phyloP scores from a whole-genome alignment of 2,329 filamentous ascomycete genomes.

The Aaosphaeria pasadenensis region DNA sequence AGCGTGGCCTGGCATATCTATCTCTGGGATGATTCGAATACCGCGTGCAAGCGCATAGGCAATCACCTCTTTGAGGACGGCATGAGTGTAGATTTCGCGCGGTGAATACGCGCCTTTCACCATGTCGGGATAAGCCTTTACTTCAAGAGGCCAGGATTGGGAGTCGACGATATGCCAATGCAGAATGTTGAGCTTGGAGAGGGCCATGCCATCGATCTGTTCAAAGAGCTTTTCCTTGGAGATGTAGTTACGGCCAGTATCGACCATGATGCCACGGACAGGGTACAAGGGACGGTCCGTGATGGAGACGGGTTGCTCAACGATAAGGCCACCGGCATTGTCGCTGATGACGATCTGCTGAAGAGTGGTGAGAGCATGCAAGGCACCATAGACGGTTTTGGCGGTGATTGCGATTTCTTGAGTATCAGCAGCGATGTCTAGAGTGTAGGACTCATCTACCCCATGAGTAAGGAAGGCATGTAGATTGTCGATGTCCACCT shows the following conservation, averaged over 20 bases:
- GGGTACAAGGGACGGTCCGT: slow-evolving; percentile 52
- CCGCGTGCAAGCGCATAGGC: slow-evolving; percentile 53
- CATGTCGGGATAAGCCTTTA: slow-evolving; percentile 51
- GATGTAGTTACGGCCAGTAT: slow-evolving; percentile 55
- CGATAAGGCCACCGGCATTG: slow-evolving; percentile 42
- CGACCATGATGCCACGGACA: slow-evolving; percentile 55
- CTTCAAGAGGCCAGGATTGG: slow-evolving; percentile 55
- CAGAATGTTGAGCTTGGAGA: slow-evolving; percentile 57
- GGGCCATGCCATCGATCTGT: slow-evolving; percentile 54
- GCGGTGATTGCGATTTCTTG: slow-evolving; percentile 46
- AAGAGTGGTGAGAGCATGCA: slow-evolving; percentile 57
- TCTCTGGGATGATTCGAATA: slow-evolving; percentile 59
- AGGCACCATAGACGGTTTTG: slow-evolving; percentile 53
- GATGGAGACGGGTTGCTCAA: slow-evolving; percentile 54
- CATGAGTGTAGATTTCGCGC: slow-evolving; percentile 46
- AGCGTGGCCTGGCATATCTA: slow-evolving; percentile 61
- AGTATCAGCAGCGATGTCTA: slow-evolving; percentile 43
- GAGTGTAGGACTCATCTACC: slow-evolving; percentile 56
- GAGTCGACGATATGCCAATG: slow-evolving; percentile 58
- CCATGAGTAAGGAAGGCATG: slow-evolving; percentile 52
- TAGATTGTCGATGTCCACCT: slow-evolving; percentile 46
- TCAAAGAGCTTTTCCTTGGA: slow-evolving; percentile 51
- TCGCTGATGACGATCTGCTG: slow-evolving; percentile 55
- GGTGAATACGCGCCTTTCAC: slow-evolving; percentile 54
- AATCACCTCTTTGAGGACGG: slow-evolving; percentile 45